Evolutionary conservation across 1,284 basidiomycete species (phyloP).

Genomic region (Apiotrichum siamense): DNA sequence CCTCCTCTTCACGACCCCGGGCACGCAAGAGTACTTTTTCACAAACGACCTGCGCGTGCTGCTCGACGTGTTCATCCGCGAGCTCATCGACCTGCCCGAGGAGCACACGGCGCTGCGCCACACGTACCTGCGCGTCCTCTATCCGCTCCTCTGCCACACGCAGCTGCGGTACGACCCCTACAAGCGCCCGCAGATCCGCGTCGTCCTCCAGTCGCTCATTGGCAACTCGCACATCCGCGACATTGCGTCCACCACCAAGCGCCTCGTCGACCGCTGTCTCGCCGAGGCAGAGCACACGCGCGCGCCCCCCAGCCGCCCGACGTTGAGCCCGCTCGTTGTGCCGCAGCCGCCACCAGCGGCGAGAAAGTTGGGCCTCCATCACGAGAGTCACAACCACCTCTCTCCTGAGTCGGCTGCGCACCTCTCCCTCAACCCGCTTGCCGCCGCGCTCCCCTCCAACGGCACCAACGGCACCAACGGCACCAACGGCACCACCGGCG

Average conservation of each 20-base stretch:
- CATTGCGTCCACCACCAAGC: conserved; percentile 74
- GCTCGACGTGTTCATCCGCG: conserved; percentile 92
- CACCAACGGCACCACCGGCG: too few relatives aligned
- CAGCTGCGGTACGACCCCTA: conserved; percentile 80
- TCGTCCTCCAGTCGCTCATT: conserved; percentile 71
- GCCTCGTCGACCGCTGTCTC: conserved; percentile 88
- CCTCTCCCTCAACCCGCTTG: conserved; percentile 8
- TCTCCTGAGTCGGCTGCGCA: conserved; percentile 4
- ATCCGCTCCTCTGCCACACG: conserved; percentile 89
- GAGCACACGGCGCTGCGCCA: conserved; percentile 94
- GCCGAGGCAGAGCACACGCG: conserved; percentile 10
- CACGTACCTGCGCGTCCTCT: conserved; percentile 91
- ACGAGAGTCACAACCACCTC: not conserved
- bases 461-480: too few relatives aligned
- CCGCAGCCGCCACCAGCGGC: not conserved
- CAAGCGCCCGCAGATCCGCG: conserved; percentile 84
- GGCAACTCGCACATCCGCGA: conserved; percentile 71
- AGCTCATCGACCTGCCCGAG: conserved; percentile 83
- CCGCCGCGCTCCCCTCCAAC: conserved; percentile 8
- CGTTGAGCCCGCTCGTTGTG: not conserved
- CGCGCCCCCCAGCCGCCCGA: not conserved
- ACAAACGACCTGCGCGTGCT: conserved; percentile 95
- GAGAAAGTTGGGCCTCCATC: not conserved
- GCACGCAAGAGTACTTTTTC: conserved; percentile 94
- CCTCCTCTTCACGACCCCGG: conserved; percentile 86